Evolutionary conservation across 805 yeast species (phyloP).

Genomic region (Torulaspora indica): DNA sequence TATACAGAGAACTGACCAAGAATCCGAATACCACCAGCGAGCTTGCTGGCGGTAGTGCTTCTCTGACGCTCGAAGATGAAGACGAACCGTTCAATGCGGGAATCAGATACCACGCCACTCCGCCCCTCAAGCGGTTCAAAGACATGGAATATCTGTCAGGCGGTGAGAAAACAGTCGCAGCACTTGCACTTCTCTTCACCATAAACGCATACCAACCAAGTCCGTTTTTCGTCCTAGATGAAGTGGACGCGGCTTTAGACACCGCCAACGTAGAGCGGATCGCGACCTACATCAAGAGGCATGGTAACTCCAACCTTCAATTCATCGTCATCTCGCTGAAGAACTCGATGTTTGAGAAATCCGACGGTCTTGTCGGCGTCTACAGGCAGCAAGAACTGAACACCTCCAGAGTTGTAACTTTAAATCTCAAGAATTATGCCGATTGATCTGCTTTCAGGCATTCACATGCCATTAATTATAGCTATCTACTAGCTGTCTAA

Average conservation of each 20-base stretch:
- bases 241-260: constrained; percentile 97
- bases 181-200: constrained; percentile 85
- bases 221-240: constrained; percentile 93
- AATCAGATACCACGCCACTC: constrained; percentile 87
- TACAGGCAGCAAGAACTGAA: constrained; percentile 74
- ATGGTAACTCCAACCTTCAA: constrained; percentile 75
- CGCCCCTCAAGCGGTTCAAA: constrained; percentile 88
- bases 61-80: constrained; percentile 77
- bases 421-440: constrained; percentile 64
- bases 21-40: constrained; percentile 47
- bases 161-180: constrained; percentile 96
- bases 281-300: constrained; percentile 75
- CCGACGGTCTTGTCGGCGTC: constrained; percentile 90
- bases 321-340: constrained; percentile 91
- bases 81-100: constrained; percentile 87
- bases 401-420: constrained; percentile 65
- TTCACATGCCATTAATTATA: no score
- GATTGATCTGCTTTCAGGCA: constrained; percentile 27
- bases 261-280: constrained; percentile 79
- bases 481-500: constrained; percentile 1
- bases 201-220: constrained; percentile 88
- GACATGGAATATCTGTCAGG: constrained; percentile 93
- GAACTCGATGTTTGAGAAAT: constrained; percentile 77
- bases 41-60: constrained; percentile 91
- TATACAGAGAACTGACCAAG: constrained; percentile 82